Base-by-base conservation (phyloP, 192 early-diverging fungal genomes). In the Oehlia diaphana region DNA sequence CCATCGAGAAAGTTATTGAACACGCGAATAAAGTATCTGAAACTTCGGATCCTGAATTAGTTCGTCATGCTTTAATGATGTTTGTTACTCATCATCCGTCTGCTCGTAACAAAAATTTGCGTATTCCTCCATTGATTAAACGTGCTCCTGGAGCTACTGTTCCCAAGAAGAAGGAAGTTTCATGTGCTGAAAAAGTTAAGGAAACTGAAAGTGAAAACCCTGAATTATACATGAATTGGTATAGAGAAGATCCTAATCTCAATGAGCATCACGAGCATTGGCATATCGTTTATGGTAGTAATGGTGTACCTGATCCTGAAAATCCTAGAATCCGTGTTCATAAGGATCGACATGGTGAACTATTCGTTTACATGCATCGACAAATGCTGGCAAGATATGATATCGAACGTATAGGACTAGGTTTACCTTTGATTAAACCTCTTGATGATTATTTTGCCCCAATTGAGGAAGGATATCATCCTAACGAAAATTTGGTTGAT, bases 241-340 rank as follows among this genome's bases (percentile, higher is more conserved):
- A 19, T 7, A 44, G 44, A 28, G 70, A 72, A 49, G 70, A 72
- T 49, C 70, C 70, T 26, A 44, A 72, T 49, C 14, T 72, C 2
- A 49, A 28, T 26, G 70, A 72, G 21, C 70, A 72, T 49, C 70
- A 72, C 44, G 70, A 72, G n/a, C 70, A 49, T 50, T 72, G 70
- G 70, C 70, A 72, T 26, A 31, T 72, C 44, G 70, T 72, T 3
- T 72, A 35, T 28, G 26, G 6, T 9, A n/a, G 0, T 26, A 1
- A 0, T 3, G 64, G 64, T 3, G 9, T 65, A 3, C 64, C 64
- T 13, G 28, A 65, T 65, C 28, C 0, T 0, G 31, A 14, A 2
- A 65, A 65, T 65, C 70, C 70, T 1, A 4, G 2, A 2, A 12
- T 14, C 14, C 8, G 21, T 28, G 14, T 28, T 8, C 7, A 16